Evolutionary conservation across 2,329 filamentous ascomycete genomes (phyloP).

Genomic region (Aspergillus sp.): DNA sequence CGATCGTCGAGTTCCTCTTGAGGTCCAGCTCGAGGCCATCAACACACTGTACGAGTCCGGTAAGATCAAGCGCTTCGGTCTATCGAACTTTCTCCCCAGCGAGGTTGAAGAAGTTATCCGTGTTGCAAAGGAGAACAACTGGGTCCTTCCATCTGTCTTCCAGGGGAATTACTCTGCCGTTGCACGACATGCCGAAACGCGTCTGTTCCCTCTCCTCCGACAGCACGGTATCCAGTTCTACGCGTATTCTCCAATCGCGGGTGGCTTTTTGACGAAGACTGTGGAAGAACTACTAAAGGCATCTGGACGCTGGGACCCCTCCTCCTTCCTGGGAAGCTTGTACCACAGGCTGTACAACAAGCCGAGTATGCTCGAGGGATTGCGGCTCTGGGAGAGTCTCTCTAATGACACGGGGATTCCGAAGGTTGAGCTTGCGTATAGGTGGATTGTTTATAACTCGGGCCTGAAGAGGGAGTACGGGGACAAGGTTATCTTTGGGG

Average conservation of each 20-base stretch:
- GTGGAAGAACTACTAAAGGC: slow-evolving; percentile 8
- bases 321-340: slow-evolving; percentile 18
- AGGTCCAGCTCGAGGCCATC: slow-evolving; percentile 37
- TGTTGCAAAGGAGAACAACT: slow-evolving; percentile 44
- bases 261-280: slow-evolving; percentile 37
- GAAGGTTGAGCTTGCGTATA: slow-evolving; percentile 42
- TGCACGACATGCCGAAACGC: slow-evolving; percentile 43
- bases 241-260: slow-evolving; percentile 40
- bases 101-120: slow-evolving; percentile 47
- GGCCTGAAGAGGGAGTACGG: slow-evolving; percentile 21
- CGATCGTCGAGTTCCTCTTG: slow-evolving; percentile 36
- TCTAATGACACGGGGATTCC: slow-evolving; percentile 31
- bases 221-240: slow-evolving; percentile 51
- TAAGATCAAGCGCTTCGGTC: slow-evolving; percentile 38
- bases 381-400: slow-evolving; percentile 25
- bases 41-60: slow-evolving; percentile 36
- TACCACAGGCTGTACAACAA: slow-evolving; percentile 30
- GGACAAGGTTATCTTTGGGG: slow-evolving; percentile 28
- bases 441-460: slow-evolving; percentile 41
- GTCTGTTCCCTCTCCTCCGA: slow-evolving; percentile 51
- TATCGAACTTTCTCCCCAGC: slow-evolving; percentile 51
- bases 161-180: slow-evolving; percentile 51
- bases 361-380: slow-evolving; percentile 36
- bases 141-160: slow-evolving; percentile 50
- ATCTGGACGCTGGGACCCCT: slow-evolving; percentile 27